These are phyloP conservation scores for Thelonectria olida DNA, from an alignment of 2,329 filamentous ascomycete species.

Conservation along the genomic window DNA sequence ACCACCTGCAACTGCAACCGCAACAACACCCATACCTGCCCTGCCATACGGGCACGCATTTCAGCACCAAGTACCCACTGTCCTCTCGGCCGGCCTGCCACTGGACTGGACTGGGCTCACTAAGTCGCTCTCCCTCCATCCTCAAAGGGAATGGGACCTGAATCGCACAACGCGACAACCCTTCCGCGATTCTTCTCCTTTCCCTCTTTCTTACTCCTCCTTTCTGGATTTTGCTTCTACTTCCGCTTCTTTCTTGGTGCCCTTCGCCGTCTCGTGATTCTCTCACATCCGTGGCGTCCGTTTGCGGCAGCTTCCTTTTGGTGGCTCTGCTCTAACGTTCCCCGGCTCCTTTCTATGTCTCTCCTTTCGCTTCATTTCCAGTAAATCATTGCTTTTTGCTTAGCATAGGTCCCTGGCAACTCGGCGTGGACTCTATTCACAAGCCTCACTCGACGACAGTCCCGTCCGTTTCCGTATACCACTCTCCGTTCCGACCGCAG, in stretches of 20 bases:
- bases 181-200: constrained; percentile 29
- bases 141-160: constrained; percentile 5
- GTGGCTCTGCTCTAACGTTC: constrained; percentile 10
- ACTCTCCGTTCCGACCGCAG: constrained; percentile 21
- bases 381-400: constrained; percentile 33
- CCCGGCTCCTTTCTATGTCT: constrained; percentile 28
- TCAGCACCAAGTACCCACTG: constrained; percentile 12
- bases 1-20: constrained; percentile 23
- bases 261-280: constrained; percentile 13
- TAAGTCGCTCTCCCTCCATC: constrained; percentile 18
- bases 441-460: constrained; percentile 22
- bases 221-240: not conserved
- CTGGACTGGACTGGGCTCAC: constrained; percentile 8
- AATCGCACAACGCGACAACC: constrained; percentile 33
- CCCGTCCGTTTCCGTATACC: constrained; percentile 21
- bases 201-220: constrained; percentile 25
- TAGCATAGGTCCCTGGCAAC: constrained; percentile 19
- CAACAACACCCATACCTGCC: constrained; percentile 23
- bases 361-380: constrained; percentile 25
- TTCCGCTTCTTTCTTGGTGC: not conserved
- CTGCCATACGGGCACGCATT: not conserved
- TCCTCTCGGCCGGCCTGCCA: constrained; percentile 4
- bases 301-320: constrained; percentile 25
- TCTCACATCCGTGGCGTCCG: not conserved
- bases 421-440: constrained; percentile 7